Conservation (phyloP, 2,329 filamentous ascomycete species). For the Colletotrichum gigasporum region DNA sequence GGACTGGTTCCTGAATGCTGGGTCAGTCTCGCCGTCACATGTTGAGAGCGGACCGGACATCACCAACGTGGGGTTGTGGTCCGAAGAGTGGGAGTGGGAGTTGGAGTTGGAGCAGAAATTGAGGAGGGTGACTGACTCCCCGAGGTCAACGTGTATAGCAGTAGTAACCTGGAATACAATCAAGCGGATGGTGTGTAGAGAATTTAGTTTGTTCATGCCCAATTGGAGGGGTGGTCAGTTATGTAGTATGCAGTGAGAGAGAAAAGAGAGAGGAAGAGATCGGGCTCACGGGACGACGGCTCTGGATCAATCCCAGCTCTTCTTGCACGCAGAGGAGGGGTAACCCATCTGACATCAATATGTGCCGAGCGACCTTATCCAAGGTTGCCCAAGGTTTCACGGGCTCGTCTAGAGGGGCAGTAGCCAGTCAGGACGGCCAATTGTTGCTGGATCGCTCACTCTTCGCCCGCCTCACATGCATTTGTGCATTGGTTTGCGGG, state of each 20-base stretch:
- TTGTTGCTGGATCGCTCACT: conserved; percentile 18
- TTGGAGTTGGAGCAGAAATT: no score
- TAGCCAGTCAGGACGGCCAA: conserved; percentile 11
- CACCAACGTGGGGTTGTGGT: conserved; percentile 12
- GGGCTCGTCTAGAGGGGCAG: neutral
- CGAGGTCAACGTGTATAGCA: neutral
- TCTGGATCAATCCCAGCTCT: conserved; percentile 7
- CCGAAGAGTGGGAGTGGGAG: neutral
- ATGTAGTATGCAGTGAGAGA: neutral
- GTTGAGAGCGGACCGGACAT: conserved; percentile 2
- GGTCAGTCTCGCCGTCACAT: conserved; percentile 22
- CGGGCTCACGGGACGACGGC: neutral
- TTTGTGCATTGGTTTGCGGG: conserved; percentile 24
- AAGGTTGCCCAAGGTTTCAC: conserved; percentile 28
- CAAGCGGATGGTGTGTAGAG: neutral
- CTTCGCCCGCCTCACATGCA: conserved; percentile 26
- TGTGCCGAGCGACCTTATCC: conserved; percentile 28
- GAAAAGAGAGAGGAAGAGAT: neutral
- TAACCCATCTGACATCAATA: conserved; percentile 25
- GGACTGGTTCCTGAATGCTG: conserved; percentile 3
- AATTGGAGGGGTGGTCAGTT: neutral
- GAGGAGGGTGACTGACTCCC: neutral
- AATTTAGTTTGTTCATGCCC: neutral
- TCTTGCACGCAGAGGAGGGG: conserved; percentile 28
- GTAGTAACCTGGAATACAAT: neutral